These are phyloP conservation scores for Phaseolus lunatus DNA, from an alignment of 306 rosid genomes.

Conservation along the genomic window DNA sequence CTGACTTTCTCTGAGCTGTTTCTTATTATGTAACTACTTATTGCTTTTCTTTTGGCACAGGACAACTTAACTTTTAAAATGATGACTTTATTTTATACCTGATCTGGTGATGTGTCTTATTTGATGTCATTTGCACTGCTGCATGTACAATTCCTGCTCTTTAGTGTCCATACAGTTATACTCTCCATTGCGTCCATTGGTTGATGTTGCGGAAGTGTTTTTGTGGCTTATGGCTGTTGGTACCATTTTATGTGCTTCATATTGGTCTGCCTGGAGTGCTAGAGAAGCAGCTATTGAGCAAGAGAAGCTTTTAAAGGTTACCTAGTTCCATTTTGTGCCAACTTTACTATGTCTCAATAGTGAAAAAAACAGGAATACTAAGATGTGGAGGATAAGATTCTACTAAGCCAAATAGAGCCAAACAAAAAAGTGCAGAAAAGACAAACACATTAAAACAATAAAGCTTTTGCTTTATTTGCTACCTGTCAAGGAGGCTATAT, in stretches of 20 bases:
- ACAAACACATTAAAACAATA: slow-evolving; percentile 2
- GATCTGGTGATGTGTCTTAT: slow-evolving; percentile 26
- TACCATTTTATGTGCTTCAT: slow-evolving; percentile 89
- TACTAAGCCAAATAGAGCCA: not conserved
- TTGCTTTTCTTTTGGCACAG: slow-evolving; percentile 16
- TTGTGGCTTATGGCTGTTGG: slow-evolving; percentile 99
- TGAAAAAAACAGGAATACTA: slow-evolving; percentile 15
- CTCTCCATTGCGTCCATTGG: slow-evolving; percentile 93
- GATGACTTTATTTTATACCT: slow-evolving; percentile 20
- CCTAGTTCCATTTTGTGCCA: slow-evolving; percentile 37
- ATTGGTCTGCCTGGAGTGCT: slow-evolving; percentile 98
- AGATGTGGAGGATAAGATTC: slow-evolving; percentile 12
- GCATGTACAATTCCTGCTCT: slow-evolving; percentile 51
- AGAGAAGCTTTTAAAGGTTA: slow-evolving; percentile 89
- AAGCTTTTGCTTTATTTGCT: slow-evolving; percentile 17
- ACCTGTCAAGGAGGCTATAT: not conserved
- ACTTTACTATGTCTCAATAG: slow-evolving; percentile 14
- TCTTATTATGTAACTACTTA: slow-evolving; percentile 30
- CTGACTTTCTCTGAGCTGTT: slow-evolving; percentile 19
- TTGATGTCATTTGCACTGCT: slow-evolving; percentile 40
- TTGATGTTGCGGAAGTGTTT: slow-evolving; percentile 97
- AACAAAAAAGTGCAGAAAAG: slow-evolving; percentile 31
- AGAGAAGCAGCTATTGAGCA: slow-evolving; percentile 88
- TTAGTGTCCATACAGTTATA: slow-evolving; percentile 94
- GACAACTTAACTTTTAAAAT: slow-evolving; percentile 26